Evolutionary conservation across 176 grass and related monocot species (phyloP).

Genomic region (Ananas comosus): DNA sequence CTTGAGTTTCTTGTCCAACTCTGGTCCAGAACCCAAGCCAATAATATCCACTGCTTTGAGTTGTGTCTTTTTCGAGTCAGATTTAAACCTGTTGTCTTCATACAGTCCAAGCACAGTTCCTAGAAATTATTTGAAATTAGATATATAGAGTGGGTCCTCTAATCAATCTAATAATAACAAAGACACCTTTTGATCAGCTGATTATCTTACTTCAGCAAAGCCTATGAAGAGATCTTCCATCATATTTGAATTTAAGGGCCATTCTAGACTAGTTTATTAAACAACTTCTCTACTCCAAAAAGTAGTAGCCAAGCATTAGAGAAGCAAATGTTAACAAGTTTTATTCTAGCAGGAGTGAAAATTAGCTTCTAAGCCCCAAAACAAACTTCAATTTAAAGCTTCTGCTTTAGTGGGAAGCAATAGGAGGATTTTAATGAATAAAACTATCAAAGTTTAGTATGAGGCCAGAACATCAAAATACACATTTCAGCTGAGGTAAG

Average conservation of each 20-base stretch:
- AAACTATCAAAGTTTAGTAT: no score
- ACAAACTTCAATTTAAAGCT: no score
- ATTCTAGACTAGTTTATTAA: no score
- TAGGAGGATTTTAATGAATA: no score
- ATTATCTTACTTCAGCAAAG: background rate
- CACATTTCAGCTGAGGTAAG: background rate
- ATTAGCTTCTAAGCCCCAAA: no score
- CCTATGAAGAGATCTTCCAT: no score
- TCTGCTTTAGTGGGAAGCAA: no score
- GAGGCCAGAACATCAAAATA: background rate
- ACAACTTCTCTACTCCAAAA: no score
- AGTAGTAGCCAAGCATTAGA: no score
- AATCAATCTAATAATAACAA: background rate
- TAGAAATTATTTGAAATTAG: conserved; percentile 9
- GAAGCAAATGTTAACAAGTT: no score
- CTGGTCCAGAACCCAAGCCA: conserved; percentile 54
- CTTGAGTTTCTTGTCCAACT: conserved; percentile 69
- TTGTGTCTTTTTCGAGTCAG: conserved; percentile 69
- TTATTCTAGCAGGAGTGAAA: no score
- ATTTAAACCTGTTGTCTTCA: conserved; percentile 90
- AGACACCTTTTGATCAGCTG: background rate
- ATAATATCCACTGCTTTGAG: conserved; percentile 82
- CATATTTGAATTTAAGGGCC: no score
- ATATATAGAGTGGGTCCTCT: background rate
- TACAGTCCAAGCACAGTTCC: conserved; percentile 70